Base-by-base conservation (phyloP, 192 early-diverging fungal genomes). In the Allomyces arbusculus region DNA sequence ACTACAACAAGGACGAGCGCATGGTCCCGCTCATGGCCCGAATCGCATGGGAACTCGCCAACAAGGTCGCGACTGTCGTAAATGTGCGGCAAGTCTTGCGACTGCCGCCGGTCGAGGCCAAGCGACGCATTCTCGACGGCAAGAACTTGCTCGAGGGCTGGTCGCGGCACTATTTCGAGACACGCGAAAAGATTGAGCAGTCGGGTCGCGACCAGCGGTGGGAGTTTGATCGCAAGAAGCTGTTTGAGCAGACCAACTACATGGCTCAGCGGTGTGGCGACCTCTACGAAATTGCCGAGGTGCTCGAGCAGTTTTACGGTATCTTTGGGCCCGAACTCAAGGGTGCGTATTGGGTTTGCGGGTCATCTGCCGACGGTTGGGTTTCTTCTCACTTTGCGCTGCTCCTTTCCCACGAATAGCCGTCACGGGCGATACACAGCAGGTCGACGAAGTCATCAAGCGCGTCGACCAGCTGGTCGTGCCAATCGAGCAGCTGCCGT, bases 371-470 rank as follows among this genome's bases (percentile, higher is more conserved):
- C 7, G 7, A 40, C 7, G 7, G 7, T 8, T 40, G 4, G 33
- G 33, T 8, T 7, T 40, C 33, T 40, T 40, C 33, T 40, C 33
- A 40, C 33, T 40, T 40, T 40, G 33, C 33, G 33, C 33, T 7
- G 33, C 33, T 40, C 4, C 33, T 0, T 7, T 8, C 33, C 33
- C 3, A 40, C 33, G 20, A 58, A 58, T 58, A 58, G 82, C 82
- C 25, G 82, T 84, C 3, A 84, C 82, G 1, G 82, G 82, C 26
- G 82, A 84, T 69, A 77, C 82, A 4, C 82, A 84, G 64, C 75
- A 78, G 62, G 83, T 84, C 63, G 82, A 84, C 63, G 82, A 84
- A 64, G 82, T 84, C n/a, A 81, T 84, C 67, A 84, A 82, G 63
- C 69, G 82, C 11, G 82, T 84, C 3, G 82, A 84, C 62, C 77